phyloP scores from a whole-genome alignment of 1,139 yeast species.

The Geotrichum aggregatum region DNA sequence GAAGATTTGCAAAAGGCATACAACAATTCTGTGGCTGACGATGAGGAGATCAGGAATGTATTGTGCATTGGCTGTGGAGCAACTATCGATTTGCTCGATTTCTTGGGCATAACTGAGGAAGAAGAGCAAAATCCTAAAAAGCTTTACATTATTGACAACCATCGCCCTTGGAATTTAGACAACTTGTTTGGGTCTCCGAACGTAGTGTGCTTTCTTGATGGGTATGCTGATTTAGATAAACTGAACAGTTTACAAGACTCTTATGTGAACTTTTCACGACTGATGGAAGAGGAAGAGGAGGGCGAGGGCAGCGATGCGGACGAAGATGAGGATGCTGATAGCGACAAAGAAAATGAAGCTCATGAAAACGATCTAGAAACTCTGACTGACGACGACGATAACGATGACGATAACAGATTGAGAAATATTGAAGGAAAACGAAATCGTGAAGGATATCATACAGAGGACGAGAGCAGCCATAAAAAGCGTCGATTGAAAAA shows the following conservation, averaged over 20 bases:
- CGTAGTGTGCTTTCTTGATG: constrained; percentile 85
- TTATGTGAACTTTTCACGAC: constrained; percentile 24
- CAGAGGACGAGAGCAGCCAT: not conserved
- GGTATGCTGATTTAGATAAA: constrained; percentile 46
- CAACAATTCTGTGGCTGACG: constrained; percentile 51
- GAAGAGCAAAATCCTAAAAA: constrained; percentile 34
- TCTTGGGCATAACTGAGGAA: constrained; percentile 61
- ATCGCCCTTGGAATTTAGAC: constrained; percentile 94
- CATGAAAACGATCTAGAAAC: not conserved
- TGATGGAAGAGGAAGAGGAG: constrained; percentile 28
- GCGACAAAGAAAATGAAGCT: constrained; percentile 8
- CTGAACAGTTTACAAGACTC: constrained; percentile 32
- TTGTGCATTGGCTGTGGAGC: constrained; percentile 94
- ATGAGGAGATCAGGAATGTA: constrained; percentile 64
- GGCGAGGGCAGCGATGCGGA: constrained; percentile 23
- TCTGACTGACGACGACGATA: constrained; percentile 15
- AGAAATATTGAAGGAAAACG: constrained; percentile 14
- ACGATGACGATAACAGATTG: not conserved
- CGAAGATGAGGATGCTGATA: constrained; percentile 18
- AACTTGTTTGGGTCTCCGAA: constrained; percentile 83
- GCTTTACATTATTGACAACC: constrained; percentile 83
- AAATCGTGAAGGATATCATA: not conserved
- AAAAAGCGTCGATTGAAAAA: constrained; percentile 14
- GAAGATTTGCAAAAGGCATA: constrained; percentile 67
- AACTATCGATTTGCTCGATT: constrained; percentile 76